A percentile compares a stretch with the other conserved stretches of the same genome.
These are phyloP conservation scores for Crepidotus variabilis DNA, from an alignment of 768 basidiomycete genomes.

Conservation along the genomic window DNA sequence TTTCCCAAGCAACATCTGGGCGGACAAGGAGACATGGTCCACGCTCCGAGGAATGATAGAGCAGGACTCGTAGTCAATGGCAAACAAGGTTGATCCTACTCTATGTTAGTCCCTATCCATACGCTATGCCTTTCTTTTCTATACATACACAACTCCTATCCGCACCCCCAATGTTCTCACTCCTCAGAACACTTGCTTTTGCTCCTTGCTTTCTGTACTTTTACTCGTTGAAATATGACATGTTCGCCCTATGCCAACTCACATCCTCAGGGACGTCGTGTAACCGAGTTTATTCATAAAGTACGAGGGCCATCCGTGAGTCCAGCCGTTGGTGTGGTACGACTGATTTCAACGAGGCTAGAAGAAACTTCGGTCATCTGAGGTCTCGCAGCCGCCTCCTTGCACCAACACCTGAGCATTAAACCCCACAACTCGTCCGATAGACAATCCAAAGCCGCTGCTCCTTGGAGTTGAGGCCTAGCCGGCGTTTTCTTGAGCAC, in stretches of 20 bases:
- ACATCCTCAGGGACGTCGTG: not conserved
- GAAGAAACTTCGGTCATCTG: conserved; percentile 33
- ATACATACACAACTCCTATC: not conserved
- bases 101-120: conserved; percentile 5
- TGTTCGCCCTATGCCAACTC: not conserved
- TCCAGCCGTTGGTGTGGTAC: not conserved
- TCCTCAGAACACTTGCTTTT: not conserved
- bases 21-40: conserved; percentile 16
- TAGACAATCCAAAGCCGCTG: conserved; percentile 31
- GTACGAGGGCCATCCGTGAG: not conserved
- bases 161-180: not conserved
- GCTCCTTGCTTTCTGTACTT: not conserved
- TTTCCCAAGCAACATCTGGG: conserved; percentile 16
- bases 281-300: not conserved
- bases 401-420: conserved; percentile 25
- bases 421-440: conserved; percentile 29
- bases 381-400: conserved; percentile 34
- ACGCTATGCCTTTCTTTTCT: not conserved
- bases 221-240: not conserved
- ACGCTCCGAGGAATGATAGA: conserved; percentile 17
- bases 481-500: conserved; percentile 33
- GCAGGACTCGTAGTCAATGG: conserved; percentile 18
- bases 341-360: conserved; percentile 17
- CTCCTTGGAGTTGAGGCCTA: conserved; percentile 31
- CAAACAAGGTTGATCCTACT: conserved; percentile 16